A percentile compares a stretch with the other conserved stretches of the same genome.
These are phyloP conservation scores for Voacanga thouarsii DNA, from an alignment of 257 asterid genomes.

Conservation along the genomic window DNA sequence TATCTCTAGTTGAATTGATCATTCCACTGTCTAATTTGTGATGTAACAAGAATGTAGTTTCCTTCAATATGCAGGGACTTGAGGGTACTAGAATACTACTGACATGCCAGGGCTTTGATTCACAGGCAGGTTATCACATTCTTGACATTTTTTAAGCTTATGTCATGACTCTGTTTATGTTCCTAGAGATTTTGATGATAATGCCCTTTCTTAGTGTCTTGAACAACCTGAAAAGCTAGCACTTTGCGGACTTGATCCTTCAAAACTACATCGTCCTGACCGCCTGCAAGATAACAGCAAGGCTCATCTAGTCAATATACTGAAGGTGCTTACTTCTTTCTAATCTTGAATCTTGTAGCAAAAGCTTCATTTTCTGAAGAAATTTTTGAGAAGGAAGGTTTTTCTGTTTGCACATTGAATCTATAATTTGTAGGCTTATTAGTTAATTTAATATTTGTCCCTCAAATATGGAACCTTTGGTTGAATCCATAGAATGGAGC, in stretches of 20 bases:
- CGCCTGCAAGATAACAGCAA: constrained; percentile 71
- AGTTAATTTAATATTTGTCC: neutral
- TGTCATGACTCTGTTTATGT: neutral
- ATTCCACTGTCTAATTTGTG: neutral
- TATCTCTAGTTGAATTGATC: neutral
- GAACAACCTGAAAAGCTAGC: constrained; percentile 83
- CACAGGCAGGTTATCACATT: constrained; percentile 48
- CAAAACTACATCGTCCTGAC: constrained; percentile 59
- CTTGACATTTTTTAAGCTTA: neutral
- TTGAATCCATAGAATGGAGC: neutral
- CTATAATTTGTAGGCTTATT: neutral
- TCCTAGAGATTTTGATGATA: neutral
- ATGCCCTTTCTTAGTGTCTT: constrained; percentile 41
- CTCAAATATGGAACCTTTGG: neutral
- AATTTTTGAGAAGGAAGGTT: neutral
- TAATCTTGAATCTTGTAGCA: no score
- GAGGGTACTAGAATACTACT: constrained; percentile 58
- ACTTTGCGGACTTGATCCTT: constrained; percentile 80
- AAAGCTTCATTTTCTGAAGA: neutral
- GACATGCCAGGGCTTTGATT: constrained; percentile 73
- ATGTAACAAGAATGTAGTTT: neutral
- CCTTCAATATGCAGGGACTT: constrained; percentile 55
- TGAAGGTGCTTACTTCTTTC: constrained; percentile 49
- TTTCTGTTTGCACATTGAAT: neutral
- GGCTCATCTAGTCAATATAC: constrained; percentile 69